Evolutionary conservation across 306 rosid species (phyloP), one percentile per base, ranked within the genome.

Genomic region (Rosa rugosa): DNA sequence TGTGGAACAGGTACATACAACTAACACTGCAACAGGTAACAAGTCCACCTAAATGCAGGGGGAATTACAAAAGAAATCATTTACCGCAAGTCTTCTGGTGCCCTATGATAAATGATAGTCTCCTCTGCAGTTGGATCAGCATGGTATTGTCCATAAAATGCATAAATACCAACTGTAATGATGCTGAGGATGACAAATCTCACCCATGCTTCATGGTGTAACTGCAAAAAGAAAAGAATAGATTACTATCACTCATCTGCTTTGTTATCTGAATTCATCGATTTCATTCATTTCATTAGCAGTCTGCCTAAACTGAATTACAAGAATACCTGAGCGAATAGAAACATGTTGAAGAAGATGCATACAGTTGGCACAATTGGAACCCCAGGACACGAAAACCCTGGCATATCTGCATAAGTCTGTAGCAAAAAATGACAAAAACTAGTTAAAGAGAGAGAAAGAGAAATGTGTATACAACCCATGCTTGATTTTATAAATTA

Each of bases 301-400:
- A 77, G 17, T 73, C 31, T 60, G 11, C 23, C 78, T 76, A 16
- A 50, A 40, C 65, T 69, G 45, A 60, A 65, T 46, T 18, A 11
- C 54, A 76, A 45, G 66, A 73, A 67, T 88, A 91, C 99, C 96
- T 95, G 99, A 46, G 88, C 99, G 79, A 93, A 95, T 75, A 91
- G 85, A 85, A 93, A 93, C 91, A 91, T 84, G 94, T 91, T 95
- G 80, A 95, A 93, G 84, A 95, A 91, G 78, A 95, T 91, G 96
- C 97, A 91, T 77, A 90, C 50, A 40, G 75, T 78, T 16, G 99
- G 99, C 68, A 95, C 84, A 84, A 81, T 12, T 66, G 98, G 97
- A 80, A 95, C 97, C 73, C 97, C 84, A 12, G 99, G 99, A 69
- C 99, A 95, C 72, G 96, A 88, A 89, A 95, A 95, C 80, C 94